Evolutionary conservation across 164 flowering plant genomes (phyloP).

Genomic region (Kalanchoe fedtschenkoi): DNA sequence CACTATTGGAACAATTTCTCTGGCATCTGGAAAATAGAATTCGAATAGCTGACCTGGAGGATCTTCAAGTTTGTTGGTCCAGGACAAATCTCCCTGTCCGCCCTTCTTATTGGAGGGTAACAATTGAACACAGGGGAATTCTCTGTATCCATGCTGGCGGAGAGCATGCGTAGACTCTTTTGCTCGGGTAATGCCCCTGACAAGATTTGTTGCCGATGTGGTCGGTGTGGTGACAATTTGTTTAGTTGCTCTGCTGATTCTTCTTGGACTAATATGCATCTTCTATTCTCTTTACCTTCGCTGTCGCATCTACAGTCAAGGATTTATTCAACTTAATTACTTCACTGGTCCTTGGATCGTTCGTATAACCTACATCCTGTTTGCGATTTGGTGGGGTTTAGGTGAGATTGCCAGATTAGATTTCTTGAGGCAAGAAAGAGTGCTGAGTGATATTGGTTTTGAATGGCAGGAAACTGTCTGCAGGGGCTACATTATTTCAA

Average conservation of each 20-base stretch:
- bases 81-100: neutral
- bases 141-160: neutral
- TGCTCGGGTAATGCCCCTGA: constrained; percentile 5
- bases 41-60: neutral
- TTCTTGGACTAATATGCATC: constrained; percentile 4
- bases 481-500: constrained; percentile 6
- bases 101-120: neutral
- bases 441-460: neutral
- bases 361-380: constrained; percentile 1
- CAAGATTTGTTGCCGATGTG: constrained; percentile 2
- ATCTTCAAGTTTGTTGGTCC: neutral
- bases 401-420: constrained; percentile 4
- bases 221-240: constrained; percentile 8
- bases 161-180: neutral
- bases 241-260: constrained; percentile 5
- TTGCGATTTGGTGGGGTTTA: constrained; percentile 7
- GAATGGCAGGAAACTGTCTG: constrained; percentile 7
- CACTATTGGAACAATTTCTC: no score
- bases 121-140: neutral
- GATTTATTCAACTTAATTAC: constrained; percentile 4
- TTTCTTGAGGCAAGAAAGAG: neutral
- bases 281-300: constrained; percentile 5
- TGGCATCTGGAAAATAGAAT: neutral
- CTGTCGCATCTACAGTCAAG: constrained; percentile 6
- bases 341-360: constrained; percentile 6